Conservation (phyloP, 305 asterid genomes). For the Andrographis paniculata region DNA sequence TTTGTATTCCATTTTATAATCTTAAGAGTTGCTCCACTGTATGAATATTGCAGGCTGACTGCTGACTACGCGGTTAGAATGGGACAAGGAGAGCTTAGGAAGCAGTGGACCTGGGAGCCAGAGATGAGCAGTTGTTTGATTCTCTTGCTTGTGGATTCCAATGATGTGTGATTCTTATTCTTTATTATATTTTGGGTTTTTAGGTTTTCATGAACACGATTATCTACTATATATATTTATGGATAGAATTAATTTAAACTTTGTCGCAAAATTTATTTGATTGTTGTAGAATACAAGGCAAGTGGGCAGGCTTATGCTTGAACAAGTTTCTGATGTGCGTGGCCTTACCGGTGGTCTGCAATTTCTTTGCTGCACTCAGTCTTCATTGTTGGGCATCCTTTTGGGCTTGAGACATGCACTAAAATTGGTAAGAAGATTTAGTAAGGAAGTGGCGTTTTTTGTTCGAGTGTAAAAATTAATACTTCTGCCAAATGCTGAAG, state of each 20-base stretch:
- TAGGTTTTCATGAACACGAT: slow-evolving; percentile 13
- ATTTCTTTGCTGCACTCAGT: slow-evolving; percentile 72
- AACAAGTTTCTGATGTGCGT: slow-evolving; percentile 69
- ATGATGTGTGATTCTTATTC: slow-evolving; percentile 68
- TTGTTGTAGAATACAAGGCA: slow-evolving; percentile 77
- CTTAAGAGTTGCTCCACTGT: slow-evolving; percentile 16
- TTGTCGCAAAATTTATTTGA: slow-evolving; percentile 19
- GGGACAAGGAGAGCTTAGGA: slow-evolving; percentile 68
- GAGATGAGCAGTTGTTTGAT: slow-evolving; percentile 80
- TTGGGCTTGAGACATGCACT: slow-evolving; percentile 81
- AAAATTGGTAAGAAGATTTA: slow-evolving; percentile 65
- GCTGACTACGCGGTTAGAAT: slow-evolving; percentile 58
- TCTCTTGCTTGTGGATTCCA: slow-evolving; percentile 88
- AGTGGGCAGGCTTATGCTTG: slow-evolving; percentile 74
- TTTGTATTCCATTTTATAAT: slow-evolving; percentile 1
- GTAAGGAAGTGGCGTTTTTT: slow-evolving; percentile 10
- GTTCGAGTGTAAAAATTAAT: slow-evolving; percentile 15
- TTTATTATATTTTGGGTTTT: slow-evolving; percentile 22
- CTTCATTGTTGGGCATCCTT: slow-evolving; percentile 61
- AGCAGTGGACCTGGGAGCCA: slow-evolving; percentile 98
- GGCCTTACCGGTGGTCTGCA: slow-evolving; percentile 80
- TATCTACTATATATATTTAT: slow-evolving; percentile 14
- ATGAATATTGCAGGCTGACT: slow-evolving; percentile 54
- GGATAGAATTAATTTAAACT: slow-evolving; percentile 14
- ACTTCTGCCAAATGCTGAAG: slow-evolving; percentile 13